A percentile compares a stretch with the other conserved stretches of the same genome.
Evolutionary conservation across 2,329 filamentous ascomycete genomes (phyloP).

Genomic region (Ceratocystis destructans): DNA sequence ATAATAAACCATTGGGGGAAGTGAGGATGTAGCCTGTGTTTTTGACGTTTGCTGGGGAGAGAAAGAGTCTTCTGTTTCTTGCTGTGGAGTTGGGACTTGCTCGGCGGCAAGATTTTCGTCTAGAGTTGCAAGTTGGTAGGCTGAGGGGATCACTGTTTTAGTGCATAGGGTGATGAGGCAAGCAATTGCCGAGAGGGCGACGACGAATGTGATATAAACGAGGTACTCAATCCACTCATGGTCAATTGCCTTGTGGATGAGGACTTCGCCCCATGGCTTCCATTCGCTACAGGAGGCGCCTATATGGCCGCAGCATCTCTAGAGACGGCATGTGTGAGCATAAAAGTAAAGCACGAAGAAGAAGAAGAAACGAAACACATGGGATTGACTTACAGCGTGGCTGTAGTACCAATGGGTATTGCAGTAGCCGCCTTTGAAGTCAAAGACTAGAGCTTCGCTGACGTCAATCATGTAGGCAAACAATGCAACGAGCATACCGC

Average conservation of each 20-base stretch:
- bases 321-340: not conserved
- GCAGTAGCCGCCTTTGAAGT: constrained; percentile 86
- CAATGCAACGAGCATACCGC: constrained; percentile 70
- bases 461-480: constrained; percentile 84
- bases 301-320: constrained; percentile 39
- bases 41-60: constrained; percentile 20
- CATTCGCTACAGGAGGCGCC: constrained; percentile 43
- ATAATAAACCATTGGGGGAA: constrained; percentile 78
- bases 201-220: constrained; percentile 59
- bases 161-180: constrained; percentile 75
- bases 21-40: constrained; percentile 30
- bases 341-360: constrained; percentile 16
- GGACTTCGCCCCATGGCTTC: constrained; percentile 40
- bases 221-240: constrained; percentile 58
- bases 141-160: constrained; percentile 87
- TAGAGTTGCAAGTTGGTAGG: constrained; percentile 71
- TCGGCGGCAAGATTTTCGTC: constrained; percentile 83
- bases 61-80: constrained; percentile 27
- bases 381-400: constrained; percentile 41
- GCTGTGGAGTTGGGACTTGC: constrained; percentile 29
- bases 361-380: not conserved
- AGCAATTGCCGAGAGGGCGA: constrained; percentile 54
- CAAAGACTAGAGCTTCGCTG: constrained; percentile 72
- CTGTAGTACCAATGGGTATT: constrained; percentile 54
- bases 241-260: constrained; percentile 34